Evolutionary conservation across 495 filamentous ascomycete genomes (phyloP), one percentile per base, ranked within the genome.

Genomic region (Penicillium herquei): DNA sequence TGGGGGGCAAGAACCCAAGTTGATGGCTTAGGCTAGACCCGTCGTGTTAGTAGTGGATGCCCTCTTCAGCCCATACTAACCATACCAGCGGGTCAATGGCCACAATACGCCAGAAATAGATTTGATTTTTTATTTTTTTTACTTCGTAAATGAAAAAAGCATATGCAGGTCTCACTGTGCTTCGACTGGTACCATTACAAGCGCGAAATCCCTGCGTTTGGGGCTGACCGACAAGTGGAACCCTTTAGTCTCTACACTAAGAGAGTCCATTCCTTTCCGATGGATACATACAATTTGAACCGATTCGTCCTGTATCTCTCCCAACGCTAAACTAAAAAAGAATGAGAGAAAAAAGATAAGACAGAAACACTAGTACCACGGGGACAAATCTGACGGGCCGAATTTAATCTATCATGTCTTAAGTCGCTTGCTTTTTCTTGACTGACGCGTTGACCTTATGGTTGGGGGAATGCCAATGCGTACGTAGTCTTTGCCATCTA

Each of bases 61-160:
- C 39, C 7, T 7, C 7, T 17, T 42, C 2, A n/a, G n/a, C 18
- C n/a, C 39, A 17, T 42, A 17, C 14, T 42, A 17, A n/a, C 39
- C 21, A 26, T 26, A 26, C 21, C 1, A 4, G 17, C 17, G 41
- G 41, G 17, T 21, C 8, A 44, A 44, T 21, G 18, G 8, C 14
- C 46, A 12, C 34, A 13, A 37, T 13, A n/a, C 3, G 26, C n/a
- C 33, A 37, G 46, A 39, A 49, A 49, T 49, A 49, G 46, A 49
- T 35, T 49, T 46, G 32, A 14, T 32, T 46, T 44, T 41, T 14
- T 14, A 14, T 46, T 32, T 32, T 46, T 44, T 41, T 14, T 14
- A 14, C 11, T 7, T 12, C 41, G 21, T 46, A 46, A 46, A 46
- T 26, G 43, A 46, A 26, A 46, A 26, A 21, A n/a, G 21, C 21